phyloP scores from a whole-genome alignment of 1,284 basidiomycete species.

The Meripilus lineatus region DNA sequence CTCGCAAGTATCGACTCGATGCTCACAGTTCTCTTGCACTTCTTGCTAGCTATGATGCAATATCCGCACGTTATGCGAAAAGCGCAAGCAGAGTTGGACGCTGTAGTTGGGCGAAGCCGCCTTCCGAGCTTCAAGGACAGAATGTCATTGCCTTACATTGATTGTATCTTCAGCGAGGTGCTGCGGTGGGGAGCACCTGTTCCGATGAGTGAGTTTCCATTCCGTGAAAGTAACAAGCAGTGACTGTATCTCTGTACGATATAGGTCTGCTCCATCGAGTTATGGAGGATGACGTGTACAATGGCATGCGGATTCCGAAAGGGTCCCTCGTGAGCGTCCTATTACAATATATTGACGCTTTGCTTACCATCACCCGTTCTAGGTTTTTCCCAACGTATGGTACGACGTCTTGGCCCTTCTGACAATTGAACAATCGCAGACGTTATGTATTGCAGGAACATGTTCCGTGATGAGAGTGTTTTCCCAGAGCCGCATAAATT shows the following conservation, averaged over 20 bases:
- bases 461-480: slow-evolving; percentile 19
- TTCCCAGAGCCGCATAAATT: slow-evolving; percentile 19
- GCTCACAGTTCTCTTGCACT: slow-evolving; percentile 3
- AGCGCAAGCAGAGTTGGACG: slow-evolving; percentile 2
- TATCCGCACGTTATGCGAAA: slow-evolving; percentile 1
- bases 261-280: slow-evolving; percentile 31
- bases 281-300: slow-evolving; percentile 19
- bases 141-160: slow-evolving; percentile 26
- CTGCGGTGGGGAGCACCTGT: slow-evolving; percentile 31
- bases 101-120: slow-evolving; percentile 24
- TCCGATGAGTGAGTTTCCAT: too few relatives aligned
- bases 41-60: slow-evolving; percentile 11
- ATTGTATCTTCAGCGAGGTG: slow-evolving; percentile 30
- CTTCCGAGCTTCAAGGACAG: slow-evolving; percentile 40
- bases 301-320: slow-evolving; percentile 38
- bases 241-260: too few relatives aligned
- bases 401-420: too few relatives aligned
- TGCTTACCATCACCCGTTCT: slow-evolving; percentile 19
- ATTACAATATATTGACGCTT: too few relatives aligned
- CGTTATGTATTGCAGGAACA: too few relatives aligned
- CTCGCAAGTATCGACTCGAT: slow-evolving; percentile 14
- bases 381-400: not conserved
- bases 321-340: slow-evolving; percentile 38
- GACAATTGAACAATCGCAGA: not conserved
- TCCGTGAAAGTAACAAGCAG: too few relatives aligned